Evolutionary conservation across 495 filamentous ascomycete species (phyloP), one percentile per base, ranked within the genome.

Genomic region (Cenococcum geophilum): DNA sequence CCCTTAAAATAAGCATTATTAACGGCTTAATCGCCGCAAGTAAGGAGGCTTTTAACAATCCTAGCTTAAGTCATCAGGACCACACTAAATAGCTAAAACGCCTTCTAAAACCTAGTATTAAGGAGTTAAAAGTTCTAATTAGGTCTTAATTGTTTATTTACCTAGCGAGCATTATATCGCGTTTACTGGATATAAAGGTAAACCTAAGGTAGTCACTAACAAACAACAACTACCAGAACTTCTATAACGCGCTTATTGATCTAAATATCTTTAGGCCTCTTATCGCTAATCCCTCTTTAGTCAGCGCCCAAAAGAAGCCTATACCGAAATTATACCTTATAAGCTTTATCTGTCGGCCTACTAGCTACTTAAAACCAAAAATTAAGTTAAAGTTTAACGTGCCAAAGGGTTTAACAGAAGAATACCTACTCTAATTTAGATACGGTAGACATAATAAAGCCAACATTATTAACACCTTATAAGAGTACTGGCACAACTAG

Each of bases 401-500:
- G 6, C 75, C 76, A 0, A 65, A 34, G 25, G 73, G 76, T 0
- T 54, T 76, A 9, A 75, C 71, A 0, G 74, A 79, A 63, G 76
- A 78, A 61, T 79, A 77, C 57, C 71, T 77, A 40, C 72, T 75
- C 35, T 52, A 60, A 5, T 73, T 74, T 55, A 65, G 64, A 51
- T 70, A 63, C 48, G 67, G 66, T 9, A 63, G 68, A 9, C 72
- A 75, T 65, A 65, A 74, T 50, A 73, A 75, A n/a, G 50, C 73
- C 9, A 75, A 77, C 54, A 61, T 77, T 8, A 64, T 76, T 49
- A 76, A 79, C 69, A 68, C 73, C 0, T 65, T 72, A 1, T 64
- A 68, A 49, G 75, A 77, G 49, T 77, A 77, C 67, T 79, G 72
- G 74, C 59, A 72, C 60, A 74, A 78, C 65, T 79, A 75, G 76